Evolutionary conservation across 1,284 basidiomycete genomes (phyloP), one percentile per base, ranked within the genome.

Genomic region (Ceratobasidium sp.): DNA sequence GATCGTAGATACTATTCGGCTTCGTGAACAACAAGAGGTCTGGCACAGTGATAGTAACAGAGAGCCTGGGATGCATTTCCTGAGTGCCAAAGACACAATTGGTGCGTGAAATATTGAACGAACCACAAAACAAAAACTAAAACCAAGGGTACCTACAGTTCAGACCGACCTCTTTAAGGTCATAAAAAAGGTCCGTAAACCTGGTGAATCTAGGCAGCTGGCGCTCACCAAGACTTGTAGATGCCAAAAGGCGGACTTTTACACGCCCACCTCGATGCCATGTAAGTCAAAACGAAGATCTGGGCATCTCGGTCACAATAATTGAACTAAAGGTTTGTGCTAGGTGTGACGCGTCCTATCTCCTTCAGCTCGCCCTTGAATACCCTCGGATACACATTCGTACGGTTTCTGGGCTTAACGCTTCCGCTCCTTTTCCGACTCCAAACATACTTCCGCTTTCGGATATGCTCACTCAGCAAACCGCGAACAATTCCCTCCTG

Each of bases 201-300:
- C 6, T 5, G 28, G 5, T 33, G 18, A 56, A 44, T 2, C 33
- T 4, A 4, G 33, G 33, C 3, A 33, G 3, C 33, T 33, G 33
- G 33, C 8, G 33, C 8, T 33, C 33, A 33, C 33, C 33, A 8
- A 33, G 33, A 33, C 33, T 44, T 12, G 3, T 14, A 61, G 89
- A 90, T 92, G 88, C 89, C 90, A 8, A 92, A 92, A 79, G 90
- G 90, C 54, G 88, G 84, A 0, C 82, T 91, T 4, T 81, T 91
- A 16, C 90, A 92, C 76, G 85, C 83, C 0, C 90, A 92, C 77
- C 81, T 91, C 5, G 89, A 90, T 76, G 86, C 88, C 11, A 89
- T 85, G 74, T 73, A 48, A 69, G 64, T 71, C 6, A 4, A 61
- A 61, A 23, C 6, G 14, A n/a, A 46, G 1, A 40, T 16, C 28